Evolutionary conservation across 2,329 filamentous ascomycete genomes (phyloP).

Genomic region (Xenoacremonium recifei): DNA sequence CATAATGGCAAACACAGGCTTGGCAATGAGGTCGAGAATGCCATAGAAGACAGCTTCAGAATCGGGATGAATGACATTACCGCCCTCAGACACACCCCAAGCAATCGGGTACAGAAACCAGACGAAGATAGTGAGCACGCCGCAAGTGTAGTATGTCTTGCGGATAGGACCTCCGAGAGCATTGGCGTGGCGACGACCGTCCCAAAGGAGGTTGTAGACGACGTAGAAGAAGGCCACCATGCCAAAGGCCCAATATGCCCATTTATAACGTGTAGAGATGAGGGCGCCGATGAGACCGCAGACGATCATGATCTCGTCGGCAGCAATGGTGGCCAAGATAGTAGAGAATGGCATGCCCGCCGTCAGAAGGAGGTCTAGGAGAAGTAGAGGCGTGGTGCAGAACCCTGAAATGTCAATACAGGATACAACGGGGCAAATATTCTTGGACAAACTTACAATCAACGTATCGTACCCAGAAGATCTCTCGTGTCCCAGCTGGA

Average conservation of each 20-base stretch:
- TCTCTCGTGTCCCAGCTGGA: conserved; percentile 51
- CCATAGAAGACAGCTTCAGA: conserved; percentile 69
- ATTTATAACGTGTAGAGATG: conserved; percentile 51
- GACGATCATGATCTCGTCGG: conserved; percentile 46
- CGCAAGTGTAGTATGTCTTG: conserved; percentile 53
- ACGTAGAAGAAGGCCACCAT: conserved; percentile 43
- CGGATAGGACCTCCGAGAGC: conserved; percentile 53
- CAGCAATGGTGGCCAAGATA: conserved; percentile 46
- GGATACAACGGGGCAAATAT: neutral
- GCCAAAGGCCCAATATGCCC: conserved; percentile 54
- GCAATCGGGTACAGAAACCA: conserved; percentile 58
- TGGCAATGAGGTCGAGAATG: conserved; percentile 62
- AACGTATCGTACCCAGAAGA: conserved; percentile 55
- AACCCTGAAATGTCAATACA: conserved; percentile 31
- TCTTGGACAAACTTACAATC: conserved; percentile 25
- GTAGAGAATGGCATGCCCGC: conserved; percentile 54
- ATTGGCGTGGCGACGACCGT: conserved; percentile 48
- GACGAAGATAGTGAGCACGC: conserved; percentile 52
- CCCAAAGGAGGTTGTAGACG: conserved; percentile 39
- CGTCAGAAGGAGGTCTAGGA: conserved; percentile 62
- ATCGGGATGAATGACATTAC: conserved; percentile 56
- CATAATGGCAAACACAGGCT: conserved; percentile 60
- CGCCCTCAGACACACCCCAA: conserved; percentile 51
- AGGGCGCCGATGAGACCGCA: conserved; percentile 47
- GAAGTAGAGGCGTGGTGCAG: conserved; percentile 61